Evolutionary conservation across 192 early-diverging fungal species (phyloP), one percentile per base, ranked within the genome.

Genomic region (Entomortierella chlamydospora): DNA sequence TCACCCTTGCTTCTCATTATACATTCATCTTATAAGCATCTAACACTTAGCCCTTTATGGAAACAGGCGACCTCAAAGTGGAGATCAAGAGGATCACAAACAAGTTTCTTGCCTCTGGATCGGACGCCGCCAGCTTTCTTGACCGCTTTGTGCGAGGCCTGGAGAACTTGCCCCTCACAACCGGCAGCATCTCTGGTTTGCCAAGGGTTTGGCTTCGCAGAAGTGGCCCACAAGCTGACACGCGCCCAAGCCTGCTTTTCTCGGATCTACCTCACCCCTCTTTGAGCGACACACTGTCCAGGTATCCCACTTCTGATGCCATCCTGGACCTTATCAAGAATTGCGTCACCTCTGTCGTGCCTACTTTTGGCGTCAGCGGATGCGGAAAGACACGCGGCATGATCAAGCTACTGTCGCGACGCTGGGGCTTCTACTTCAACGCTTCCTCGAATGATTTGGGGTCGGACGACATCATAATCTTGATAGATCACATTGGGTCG

Each of bases 381-480:
- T 70, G 57, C 23, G 68, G 68, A 45, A 70, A 61, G 23, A 70
- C 68, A 13, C 57, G 68, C 23, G 68, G 47, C 52, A 57, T 53
- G 13, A 31, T 70, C 22, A 57, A 70, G 33, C 68, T 70, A 7
- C 50, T 70, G 15, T 70, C 57, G 20, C 50, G 52, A 9, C 68
- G 60, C 29, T 70, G 57, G 68, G 68, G 68, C 8, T 70, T 70
- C 22, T 70, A 70, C 37, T 70, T 70, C 57, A 70, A 61, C 25
- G 57, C 58, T 15, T 59, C 68, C 3, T 29, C 57, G n/a, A 49
- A 70, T 31, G 68, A 70, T 57, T 61, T 43, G 33, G 68, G 57
- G 9, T 70, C 68, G 17, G 12, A 5, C 1, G 67, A 59, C 31
- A 69, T 58, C 42, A 33, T 17, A 6, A 39, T 47, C 11, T 17